These are phyloP conservation scores for Chlorociboria aeruginascens DNA, from an alignment of 495 filamentous ascomycete genomes.

Conservation along the genomic window DNA sequence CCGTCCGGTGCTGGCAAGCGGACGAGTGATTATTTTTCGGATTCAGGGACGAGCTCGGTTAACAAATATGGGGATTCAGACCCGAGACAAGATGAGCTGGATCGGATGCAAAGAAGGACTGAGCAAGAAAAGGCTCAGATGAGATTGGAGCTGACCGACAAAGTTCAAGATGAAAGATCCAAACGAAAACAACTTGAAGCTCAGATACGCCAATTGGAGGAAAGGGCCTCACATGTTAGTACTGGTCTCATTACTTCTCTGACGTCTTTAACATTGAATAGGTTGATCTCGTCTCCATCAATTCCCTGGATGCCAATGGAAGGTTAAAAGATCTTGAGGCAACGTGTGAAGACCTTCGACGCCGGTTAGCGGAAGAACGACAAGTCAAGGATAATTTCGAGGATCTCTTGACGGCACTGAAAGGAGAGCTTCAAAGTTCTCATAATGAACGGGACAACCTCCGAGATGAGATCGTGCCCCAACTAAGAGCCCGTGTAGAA, in stretches of 20 bases:
- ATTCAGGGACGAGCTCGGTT: constrained; percentile 63
- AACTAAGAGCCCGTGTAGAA: constrained; percentile 59
- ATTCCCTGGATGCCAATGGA: constrained; percentile 34
- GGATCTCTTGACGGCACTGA: constrained; percentile 74
- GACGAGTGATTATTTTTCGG: constrained; percentile 96
- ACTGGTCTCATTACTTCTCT: neutral
- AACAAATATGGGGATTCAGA: constrained; percentile 59
- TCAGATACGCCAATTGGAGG: constrained; percentile 71
- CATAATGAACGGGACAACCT: constrained; percentile 86
- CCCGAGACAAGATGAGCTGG: constrained; percentile 67
- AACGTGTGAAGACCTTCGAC: constrained; percentile 65
- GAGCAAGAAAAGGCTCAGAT: constrained; percentile 90
- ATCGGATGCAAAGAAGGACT: constrained; percentile 65
- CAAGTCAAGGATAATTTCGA: constrained; percentile 89
- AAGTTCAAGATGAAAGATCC: constrained; percentile 72
- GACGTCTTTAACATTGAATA: constrained; percentile 8
- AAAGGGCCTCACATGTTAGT: constrained; percentile 47
- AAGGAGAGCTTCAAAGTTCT: constrained; percentile 67
- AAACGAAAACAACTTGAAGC: constrained; percentile 63
- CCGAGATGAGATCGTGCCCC: constrained; percentile 72
- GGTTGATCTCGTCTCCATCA: constrained; percentile 32
- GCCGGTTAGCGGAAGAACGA: constrained; percentile 74
- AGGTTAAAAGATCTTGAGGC: constrained; percentile 65
- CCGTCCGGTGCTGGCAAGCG: constrained; percentile 53
- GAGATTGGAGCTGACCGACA: constrained; percentile 68